Conservation (phyloP, 2,329 filamentous ascomycete species). For the Zymoseptoria ardabiliae region DNA sequence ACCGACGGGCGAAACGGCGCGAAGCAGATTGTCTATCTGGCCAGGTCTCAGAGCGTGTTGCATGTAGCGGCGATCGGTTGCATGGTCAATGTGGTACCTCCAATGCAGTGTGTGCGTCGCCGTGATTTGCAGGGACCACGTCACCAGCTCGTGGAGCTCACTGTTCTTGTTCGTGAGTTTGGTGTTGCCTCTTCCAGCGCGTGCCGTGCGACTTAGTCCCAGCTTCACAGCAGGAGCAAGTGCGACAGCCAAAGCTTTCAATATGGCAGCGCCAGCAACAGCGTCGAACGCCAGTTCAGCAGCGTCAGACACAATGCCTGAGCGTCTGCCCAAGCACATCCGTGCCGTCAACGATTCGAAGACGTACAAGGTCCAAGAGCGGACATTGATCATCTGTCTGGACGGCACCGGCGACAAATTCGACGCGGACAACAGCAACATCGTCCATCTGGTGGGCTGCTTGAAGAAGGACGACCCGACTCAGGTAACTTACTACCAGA, state of each 20-base stretch:
- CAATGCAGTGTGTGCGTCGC: not conserved
- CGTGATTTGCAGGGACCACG: not conserved
- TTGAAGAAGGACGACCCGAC: conserved; percentile 37
- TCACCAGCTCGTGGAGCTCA: not conserved
- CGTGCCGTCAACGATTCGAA: conserved; percentile 24
- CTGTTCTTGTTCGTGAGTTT: not conserved
- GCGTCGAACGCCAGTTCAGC: not conserved
- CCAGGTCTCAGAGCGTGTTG: not conserved
- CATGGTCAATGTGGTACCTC: not conserved
- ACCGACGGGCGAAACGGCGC: not conserved
- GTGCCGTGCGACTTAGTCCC: not conserved
- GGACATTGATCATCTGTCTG: conserved; percentile 36
- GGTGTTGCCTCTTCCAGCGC: not conserved
- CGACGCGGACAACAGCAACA: conserved; percentile 39
- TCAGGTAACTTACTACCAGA: conserved; percentile 38
- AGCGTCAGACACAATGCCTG: not conserved
- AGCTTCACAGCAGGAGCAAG: not conserved
- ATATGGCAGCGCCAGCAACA: not conserved
- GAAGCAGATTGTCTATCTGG: not conserved
- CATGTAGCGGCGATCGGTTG: not conserved
- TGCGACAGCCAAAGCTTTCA: not conserved
- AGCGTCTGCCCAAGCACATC: conserved; percentile 14
- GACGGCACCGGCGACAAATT: conserved; percentile 43
- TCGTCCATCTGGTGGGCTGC: conserved; percentile 38
- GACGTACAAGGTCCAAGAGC: conserved; percentile 15